Conservation (phyloP, 768 basidiomycete species). For the Grammothele lineata region DNA sequence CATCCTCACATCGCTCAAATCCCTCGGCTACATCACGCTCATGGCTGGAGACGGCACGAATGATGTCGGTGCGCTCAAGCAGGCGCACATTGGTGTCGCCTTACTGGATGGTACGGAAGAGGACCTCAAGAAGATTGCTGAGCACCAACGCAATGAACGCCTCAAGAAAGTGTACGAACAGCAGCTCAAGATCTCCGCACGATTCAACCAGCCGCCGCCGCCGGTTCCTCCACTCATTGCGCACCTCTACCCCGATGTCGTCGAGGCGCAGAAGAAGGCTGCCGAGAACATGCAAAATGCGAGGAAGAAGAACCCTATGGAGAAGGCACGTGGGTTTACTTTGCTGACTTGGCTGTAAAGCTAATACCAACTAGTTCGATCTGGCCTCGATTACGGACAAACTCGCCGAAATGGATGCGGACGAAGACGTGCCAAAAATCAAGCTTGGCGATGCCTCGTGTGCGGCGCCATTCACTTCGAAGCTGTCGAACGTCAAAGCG, state of each 20-base stretch:
- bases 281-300: constrained; percentile 60
- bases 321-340: constrained; percentile 64
- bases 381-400: constrained; percentile 74
- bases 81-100: constrained; percentile 96
- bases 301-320: constrained; percentile 81
- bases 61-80: constrained; percentile 97
- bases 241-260: constrained; percentile 84
- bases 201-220: constrained; percentile 92
- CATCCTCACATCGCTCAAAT: constrained; percentile 88
- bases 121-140: constrained; percentile 90
- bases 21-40: constrained; percentile 85
- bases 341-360: constrained; percentile 30
- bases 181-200: constrained; percentile 82
- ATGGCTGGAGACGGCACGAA: constrained; percentile 99
- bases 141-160: constrained; percentile 84
- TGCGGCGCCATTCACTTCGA: constrained; percentile 98
- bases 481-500: constrained; percentile 94
- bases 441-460: constrained; percentile 99
- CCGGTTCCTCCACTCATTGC: constrained; percentile 88
- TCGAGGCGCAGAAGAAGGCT: constrained; percentile 83
- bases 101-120: constrained; percentile 87
- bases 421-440: constrained; percentile 94
- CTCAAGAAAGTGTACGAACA: constrained; percentile 97
- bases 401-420: constrained; percentile 90
- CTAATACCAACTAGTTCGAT: too few relatives aligned